Percentiles rank a stretch among this genome's conserved stretches.
Evolutionary conservation across 768 basidiomycete species (phyloP).

Genomic region (Calocera cornea): DNA sequence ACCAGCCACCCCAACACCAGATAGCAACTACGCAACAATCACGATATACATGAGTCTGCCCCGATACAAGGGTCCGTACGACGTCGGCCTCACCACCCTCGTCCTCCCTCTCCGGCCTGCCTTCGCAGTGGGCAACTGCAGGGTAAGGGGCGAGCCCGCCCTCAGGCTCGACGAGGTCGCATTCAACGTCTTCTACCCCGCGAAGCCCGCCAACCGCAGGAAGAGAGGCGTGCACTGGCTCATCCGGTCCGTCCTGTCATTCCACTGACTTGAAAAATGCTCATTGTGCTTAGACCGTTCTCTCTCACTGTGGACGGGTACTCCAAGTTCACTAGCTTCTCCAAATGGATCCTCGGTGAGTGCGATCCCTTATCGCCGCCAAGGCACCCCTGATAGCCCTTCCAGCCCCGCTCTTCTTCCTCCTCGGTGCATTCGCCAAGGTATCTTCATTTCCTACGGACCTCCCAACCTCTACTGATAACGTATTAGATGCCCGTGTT

Average conservation of each 20-base stretch:
- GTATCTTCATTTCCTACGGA: background rate
- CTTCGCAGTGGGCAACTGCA: background rate
- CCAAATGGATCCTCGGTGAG: conserved; percentile 8
- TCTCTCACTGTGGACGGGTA: conserved; percentile 38
- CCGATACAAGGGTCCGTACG: background rate
- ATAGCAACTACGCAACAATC: background rate
- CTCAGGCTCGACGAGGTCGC: conserved; percentile 47
- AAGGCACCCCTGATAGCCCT: background rate
- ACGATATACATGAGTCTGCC: background rate
- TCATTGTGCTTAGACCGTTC: conserved; percentile 22
- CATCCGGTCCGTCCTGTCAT: conserved; percentile 31
- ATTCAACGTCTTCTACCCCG: conserved; percentile 55
- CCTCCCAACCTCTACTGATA: background rate
- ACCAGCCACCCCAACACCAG: background rate
- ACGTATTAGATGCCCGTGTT: conserved; percentile 41
- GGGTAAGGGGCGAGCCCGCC: conserved; percentile 25
- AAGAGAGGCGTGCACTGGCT: conserved; percentile 44
- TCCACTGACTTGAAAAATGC: background rate
- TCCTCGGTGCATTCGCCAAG: conserved; percentile 1
- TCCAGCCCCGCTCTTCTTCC: conserved; percentile 8
- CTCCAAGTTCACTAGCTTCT: conserved; percentile 28
- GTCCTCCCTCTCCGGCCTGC: background rate
- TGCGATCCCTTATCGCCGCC: background rate
- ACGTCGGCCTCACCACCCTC: background rate
- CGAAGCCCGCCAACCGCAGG: conserved; percentile 22